phyloP scores from a whole-genome alignment of 495 filamentous ascomycete genomes.

The Podospora didyma region DNA sequence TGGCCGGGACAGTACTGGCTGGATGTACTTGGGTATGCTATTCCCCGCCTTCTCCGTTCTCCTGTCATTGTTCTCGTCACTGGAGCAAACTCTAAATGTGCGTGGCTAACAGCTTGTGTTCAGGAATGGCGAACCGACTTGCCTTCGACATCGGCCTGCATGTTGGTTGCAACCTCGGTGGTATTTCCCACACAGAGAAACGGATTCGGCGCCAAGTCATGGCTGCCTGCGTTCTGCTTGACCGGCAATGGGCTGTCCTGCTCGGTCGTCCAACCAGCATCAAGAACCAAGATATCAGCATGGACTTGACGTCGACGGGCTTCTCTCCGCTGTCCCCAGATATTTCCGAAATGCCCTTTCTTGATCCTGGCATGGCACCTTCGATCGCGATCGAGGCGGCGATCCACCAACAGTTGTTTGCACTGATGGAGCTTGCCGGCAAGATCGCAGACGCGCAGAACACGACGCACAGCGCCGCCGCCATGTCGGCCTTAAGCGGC shows the following conservation, averaged over 20 bases:
- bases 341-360: background rate
- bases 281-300: constrained; percentile 44
- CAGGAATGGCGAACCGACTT: constrained; percentile 42
- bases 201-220: constrained; percentile 44
- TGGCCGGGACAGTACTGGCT: constrained; percentile 47
- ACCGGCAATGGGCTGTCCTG: constrained; percentile 49
- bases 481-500: constrained; percentile 22
- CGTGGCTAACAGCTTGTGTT: constrained; percentile 6
- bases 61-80: no score
- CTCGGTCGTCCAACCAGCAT: constrained; percentile 50
- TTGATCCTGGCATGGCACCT: constrained; percentile 4
- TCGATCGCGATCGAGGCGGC: constrained; percentile 32
- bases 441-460: constrained; percentile 42
- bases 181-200: constrained; percentile 37
- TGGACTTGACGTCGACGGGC: constrained; percentile 36
- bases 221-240: constrained; percentile 47
- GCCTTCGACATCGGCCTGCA: constrained; percentile 51
- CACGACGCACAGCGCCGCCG: constrained; percentile 8
- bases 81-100: no score
- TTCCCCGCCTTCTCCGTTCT: no score
- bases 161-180: constrained; percentile 30
- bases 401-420: constrained; percentile 43
- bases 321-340: constrained; percentile 25
- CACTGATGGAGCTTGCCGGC: constrained; percentile 50
- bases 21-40: constrained; percentile 46